phyloP scores from a whole-genome alignment of 2,329 filamentous ascomycete genomes.

The Juglanconis sp. region DNA sequence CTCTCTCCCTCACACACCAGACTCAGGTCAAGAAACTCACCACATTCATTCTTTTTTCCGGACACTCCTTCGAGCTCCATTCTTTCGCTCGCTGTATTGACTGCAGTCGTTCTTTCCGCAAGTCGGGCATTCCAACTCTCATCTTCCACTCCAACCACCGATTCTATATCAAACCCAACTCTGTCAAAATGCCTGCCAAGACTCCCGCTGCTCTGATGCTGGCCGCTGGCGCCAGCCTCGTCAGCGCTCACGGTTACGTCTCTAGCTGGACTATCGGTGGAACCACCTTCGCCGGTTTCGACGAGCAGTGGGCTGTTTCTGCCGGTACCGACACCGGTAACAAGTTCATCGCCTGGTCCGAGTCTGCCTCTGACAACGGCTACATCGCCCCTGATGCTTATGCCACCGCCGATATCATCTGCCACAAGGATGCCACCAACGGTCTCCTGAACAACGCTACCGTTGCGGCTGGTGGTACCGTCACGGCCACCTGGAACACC shows the following conservation, averaged over 20 bases:
- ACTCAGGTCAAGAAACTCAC: conserved; percentile 12
- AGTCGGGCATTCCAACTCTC: conserved; percentile 9
- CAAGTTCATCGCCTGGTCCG: conserved; percentile 18
- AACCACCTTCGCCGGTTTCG: conserved; percentile 25
- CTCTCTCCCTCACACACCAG: not conserved
- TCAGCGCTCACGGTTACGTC: conserved; percentile 30
- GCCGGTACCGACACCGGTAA: conserved; percentile 13
- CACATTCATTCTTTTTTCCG: conserved; percentile 16
- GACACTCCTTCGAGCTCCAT: conserved; percentile 13
- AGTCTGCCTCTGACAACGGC: conserved; percentile 32
- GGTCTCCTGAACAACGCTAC: conserved; percentile 31
- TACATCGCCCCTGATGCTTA: conserved; percentile 38
- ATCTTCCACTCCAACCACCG: conserved; percentile 2
- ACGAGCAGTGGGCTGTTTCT: conserved; percentile 15
- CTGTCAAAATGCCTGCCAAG: conserved; percentile 14
- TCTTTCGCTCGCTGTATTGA: conserved; percentile 20
- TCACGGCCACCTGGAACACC: conserved; percentile 36
- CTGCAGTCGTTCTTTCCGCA: conserved; percentile 16
- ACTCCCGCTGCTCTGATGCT: conserved; percentile 10
- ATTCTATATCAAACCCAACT: not conserved
- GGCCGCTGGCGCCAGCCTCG: conserved; percentile 21
- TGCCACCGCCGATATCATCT: conserved; percentile 35
- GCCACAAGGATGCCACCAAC: conserved; percentile 29
- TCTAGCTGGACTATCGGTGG: conserved; percentile 27
- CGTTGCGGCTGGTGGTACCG: conserved; percentile 32